Evolutionary conservation across 192 early-diverging fungal species (phyloP).

Genomic region (Funneliformis mosseae): DNA sequence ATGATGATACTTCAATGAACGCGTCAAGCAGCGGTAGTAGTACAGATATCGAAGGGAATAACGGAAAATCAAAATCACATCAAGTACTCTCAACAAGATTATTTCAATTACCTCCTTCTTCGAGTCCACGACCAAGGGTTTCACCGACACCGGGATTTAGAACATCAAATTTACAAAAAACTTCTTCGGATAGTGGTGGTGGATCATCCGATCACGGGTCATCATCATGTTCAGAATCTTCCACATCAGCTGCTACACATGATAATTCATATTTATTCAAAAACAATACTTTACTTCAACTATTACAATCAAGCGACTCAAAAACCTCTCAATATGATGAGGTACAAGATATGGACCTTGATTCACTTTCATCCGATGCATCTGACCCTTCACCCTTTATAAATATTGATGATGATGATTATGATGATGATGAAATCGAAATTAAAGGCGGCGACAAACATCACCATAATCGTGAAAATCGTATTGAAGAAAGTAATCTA

Average conservation of each 20-base stretch:
- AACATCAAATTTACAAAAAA: background rate
- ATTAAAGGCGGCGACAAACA: background rate
- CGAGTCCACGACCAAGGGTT: background rate
- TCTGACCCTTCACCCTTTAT: constrained; percentile 1
- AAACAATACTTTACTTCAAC: constrained; percentile 6
- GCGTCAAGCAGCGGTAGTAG: background rate
- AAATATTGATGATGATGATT: constrained; percentile 16
- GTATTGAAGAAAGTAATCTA: constrained; percentile 1
- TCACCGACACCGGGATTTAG: background rate
- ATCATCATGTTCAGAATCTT: background rate
- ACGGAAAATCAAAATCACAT: background rate
- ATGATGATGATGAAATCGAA: background rate
- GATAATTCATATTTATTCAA: constrained; percentile 7
- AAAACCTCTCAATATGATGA: background rate
- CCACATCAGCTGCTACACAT: background rate
- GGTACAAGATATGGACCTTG: constrained; percentile 20
- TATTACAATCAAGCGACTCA: background rate
- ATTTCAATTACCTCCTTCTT: constrained; percentile 7
- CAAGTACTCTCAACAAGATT: background rate
- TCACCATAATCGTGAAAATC: background rate
- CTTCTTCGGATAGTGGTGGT: constrained; percentile 7
- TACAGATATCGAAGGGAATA: background rate
- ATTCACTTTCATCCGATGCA: background rate
- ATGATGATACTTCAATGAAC: background rate
- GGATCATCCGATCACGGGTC: constrained; percentile 9